Percentiles rank a stretch among this genome's conserved stretches.
phyloP scores from a whole-genome alignment of 352 stramenopile species.

The Phytophthora litchii region DNA sequence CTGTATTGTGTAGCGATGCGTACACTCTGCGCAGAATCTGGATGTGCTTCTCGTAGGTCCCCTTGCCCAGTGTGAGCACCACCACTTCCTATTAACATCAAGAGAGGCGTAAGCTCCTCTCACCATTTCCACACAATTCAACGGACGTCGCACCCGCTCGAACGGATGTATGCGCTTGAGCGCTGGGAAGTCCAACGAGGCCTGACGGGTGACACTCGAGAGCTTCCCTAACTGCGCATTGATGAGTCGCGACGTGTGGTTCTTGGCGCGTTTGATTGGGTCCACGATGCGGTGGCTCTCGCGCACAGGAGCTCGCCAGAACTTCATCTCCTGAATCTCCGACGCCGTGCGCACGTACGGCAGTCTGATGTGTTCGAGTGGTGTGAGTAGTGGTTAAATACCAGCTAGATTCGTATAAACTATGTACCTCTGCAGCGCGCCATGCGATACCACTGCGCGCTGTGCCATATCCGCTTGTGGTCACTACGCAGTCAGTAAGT shows the following conservation, averaged over 20 bases:
- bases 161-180: slow-evolving; percentile 83
- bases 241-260: slow-evolving; percentile 82
- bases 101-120: no score
- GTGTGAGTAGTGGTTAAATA: background rate
- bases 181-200: slow-evolving; percentile 77
- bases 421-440: slow-evolving; percentile 69
- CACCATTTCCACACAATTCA: no score
- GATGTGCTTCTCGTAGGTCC: slow-evolving; percentile 76
- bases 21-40: slow-evolving; percentile 82
- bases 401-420: background rate
- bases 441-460: slow-evolving; percentile 50
- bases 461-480: slow-evolving; percentile 18
- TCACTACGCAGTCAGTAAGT: no score
- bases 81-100: slow-evolving; percentile 54
- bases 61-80: slow-evolving; percentile 74
- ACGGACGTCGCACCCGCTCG: slow-evolving; percentile 38
- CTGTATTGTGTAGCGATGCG: slow-evolving; percentile 72
- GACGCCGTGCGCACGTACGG: slow-evolving; percentile 81
- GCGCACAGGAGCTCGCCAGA: slow-evolving; percentile 71
- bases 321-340: slow-evolving; percentile 90
- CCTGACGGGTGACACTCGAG: slow-evolving; percentile 71
- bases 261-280: slow-evolving; percentile 82
- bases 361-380: slow-evolving; percentile 37
- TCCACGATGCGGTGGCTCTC: slow-evolving; percentile 85
- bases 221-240: slow-evolving; percentile 81